Evolutionary conservation across 208 protist species (phyloP).

Genomic region (Trypanosoma caninum): DNA sequence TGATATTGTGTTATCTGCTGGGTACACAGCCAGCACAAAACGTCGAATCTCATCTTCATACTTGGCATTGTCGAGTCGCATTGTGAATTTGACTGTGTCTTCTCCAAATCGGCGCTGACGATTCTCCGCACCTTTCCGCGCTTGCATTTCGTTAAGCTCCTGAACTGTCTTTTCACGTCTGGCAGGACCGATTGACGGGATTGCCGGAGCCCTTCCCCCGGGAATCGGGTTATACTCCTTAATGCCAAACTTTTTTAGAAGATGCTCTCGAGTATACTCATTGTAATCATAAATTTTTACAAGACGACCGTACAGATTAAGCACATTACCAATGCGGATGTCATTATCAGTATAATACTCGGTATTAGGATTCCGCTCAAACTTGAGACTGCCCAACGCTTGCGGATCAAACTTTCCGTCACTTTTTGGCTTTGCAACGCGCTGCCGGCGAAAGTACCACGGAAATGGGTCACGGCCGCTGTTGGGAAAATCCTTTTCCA

Average conservation of each 20-base stretch:
- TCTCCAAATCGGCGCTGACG: slow-evolving; percentile 78
- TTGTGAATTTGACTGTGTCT: slow-evolving; percentile 89
- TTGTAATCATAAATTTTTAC: slow-evolving; percentile 94
- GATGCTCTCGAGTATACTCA: slow-evolving; percentile 89
- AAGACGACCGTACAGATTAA: slow-evolving; percentile 86
- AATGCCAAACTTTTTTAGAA: slow-evolving; percentile 65
- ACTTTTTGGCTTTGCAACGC: slow-evolving; percentile 71
- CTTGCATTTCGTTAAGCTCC: slow-evolving; percentile 76
- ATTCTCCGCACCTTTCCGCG: slow-evolving; percentile 70
- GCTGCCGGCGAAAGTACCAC: slow-evolving; percentile 92
- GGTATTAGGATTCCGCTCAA: slow-evolving; percentile 85
- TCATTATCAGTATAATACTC: slow-evolving; percentile 95
- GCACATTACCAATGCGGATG: slow-evolving; percentile 87
- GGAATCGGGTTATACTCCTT: slow-evolving; percentile 56
- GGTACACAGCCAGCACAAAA: slow-evolving; percentile 91
- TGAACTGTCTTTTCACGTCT: slow-evolving; percentile 89
- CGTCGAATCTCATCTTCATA: slow-evolving; percentile 83
- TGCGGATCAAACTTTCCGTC: slow-evolving; percentile 59
- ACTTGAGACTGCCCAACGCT: slow-evolving; percentile 93
- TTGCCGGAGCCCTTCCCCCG: slow-evolving; percentile 55
- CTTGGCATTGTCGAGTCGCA: slow-evolving; percentile 74
- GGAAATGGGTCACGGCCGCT: slow-evolving; percentile 96
- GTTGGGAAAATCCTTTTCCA: slow-evolving; percentile 95
- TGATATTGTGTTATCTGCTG: slow-evolving; percentile 91
- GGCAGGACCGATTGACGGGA: slow-evolving; percentile 54